Percentiles rank a stretch among this genome's conserved stretches.
Evolutionary conservation across 768 basidiomycete species (phyloP).

Genomic region (Pulveroboletus sp.): DNA sequence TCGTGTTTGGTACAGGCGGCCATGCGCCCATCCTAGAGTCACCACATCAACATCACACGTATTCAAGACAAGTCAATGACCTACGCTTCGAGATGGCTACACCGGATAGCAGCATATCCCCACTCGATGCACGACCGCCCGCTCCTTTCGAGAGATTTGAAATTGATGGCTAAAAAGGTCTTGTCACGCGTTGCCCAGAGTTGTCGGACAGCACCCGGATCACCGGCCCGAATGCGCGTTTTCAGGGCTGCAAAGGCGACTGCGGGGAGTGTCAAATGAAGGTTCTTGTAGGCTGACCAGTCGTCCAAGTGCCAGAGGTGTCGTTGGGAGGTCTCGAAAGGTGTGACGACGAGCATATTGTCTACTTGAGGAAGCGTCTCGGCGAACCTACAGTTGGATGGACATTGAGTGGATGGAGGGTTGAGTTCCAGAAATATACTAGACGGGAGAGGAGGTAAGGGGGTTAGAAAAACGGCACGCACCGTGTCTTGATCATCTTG

Average conservation of each 20-base stretch:
- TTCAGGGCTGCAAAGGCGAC: slow-evolving; percentile 62
- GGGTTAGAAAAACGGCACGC: background rate
- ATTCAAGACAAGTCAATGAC: slow-evolving; percentile 23
- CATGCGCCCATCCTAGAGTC: slow-evolving; percentile 55
- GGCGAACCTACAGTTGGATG: slow-evolving; percentile 46
- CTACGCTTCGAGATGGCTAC: slow-evolving; percentile 65
- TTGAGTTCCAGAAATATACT: background rate
- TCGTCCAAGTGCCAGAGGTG: slow-evolving; percentile 69
- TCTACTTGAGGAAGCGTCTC: slow-evolving; percentile 70
- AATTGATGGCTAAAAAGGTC: slow-evolving; percentile 71
- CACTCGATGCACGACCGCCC: slow-evolving; percentile 66
- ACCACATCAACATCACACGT: slow-evolving; percentile 1
- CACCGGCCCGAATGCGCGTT: slow-evolving; percentile 58
- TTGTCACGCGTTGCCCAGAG: slow-evolving; percentile 69
- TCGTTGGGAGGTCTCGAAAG: slow-evolving; percentile 65
- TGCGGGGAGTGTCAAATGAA: slow-evolving; percentile 67
- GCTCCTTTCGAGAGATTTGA: slow-evolving; percentile 73
- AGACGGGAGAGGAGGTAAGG: background rate
- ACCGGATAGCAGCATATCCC: slow-evolving; percentile 78
- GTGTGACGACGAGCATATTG: slow-evolving; percentile 62
- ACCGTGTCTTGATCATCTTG: slow-evolving; percentile 85
- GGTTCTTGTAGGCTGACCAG: slow-evolving; percentile 60
- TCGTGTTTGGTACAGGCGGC: slow-evolving; percentile 71
- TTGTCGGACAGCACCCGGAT: slow-evolving; percentile 56
- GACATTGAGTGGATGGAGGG: background rate